Evolutionary conservation across 495 filamentous ascomycete genomes (phyloP).

Genomic region (Talaromyces trachyspermus): DNA sequence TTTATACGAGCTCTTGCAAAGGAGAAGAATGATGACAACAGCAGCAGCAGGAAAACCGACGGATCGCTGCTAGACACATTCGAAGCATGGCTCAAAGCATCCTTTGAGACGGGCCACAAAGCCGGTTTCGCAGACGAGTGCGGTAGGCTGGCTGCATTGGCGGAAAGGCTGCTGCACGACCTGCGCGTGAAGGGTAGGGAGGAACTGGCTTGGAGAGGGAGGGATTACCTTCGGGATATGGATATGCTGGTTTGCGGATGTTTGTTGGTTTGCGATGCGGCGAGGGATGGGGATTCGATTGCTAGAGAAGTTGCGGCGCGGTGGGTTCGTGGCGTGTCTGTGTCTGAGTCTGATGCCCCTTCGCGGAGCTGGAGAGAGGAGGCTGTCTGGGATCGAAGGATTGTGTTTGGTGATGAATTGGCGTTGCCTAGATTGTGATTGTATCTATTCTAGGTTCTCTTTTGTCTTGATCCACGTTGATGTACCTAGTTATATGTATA

Average conservation of each 20-base stretch:
- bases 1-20: constrained; percentile 43
- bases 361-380: neutral
- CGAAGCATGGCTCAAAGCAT: constrained; percentile 23
- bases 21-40: constrained; percentile 23
- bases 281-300: constrained; percentile 13
- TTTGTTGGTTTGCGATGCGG: constrained; percentile 13
- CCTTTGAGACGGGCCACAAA: neutral
- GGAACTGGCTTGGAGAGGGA: constrained; percentile 9
- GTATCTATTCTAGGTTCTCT: neutral
- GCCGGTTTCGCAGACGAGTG: neutral
- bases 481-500: too few species aligned
- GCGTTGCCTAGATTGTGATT: constrained; percentile 2
- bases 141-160: neutral
- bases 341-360: neutral
- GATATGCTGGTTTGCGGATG: constrained; percentile 13
- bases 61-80: constrained; percentile 13
- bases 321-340: constrained; percentile 16
- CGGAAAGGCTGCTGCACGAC: neutral
- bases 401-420: constrained; percentile 6
- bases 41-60: too few species aligned
- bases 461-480: too few species aligned
- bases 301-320: constrained; percentile 10
- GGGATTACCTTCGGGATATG: constrained; percentile 9
- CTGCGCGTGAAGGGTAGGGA: constrained; percentile 6
- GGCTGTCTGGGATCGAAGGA: constrained; percentile 4